These are phyloP conservation scores for Plasmodium inui DNA, from an alignment of 169 alveolate genomes.

Conservation along the genomic window DNA sequence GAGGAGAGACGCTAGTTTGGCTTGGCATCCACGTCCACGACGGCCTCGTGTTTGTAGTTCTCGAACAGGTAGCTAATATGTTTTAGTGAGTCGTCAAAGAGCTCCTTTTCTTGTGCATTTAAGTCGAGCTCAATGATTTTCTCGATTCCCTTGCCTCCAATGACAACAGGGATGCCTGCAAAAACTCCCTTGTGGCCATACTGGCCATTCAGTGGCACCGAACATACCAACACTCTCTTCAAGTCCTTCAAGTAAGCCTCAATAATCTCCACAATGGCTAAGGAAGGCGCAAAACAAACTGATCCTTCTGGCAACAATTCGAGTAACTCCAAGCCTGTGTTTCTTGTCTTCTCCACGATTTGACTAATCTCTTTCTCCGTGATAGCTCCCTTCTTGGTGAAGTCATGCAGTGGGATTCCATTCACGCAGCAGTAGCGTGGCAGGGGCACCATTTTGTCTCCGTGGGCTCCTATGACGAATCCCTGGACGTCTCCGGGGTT, in stretches of 20 bases:
- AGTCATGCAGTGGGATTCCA: conserved; percentile 84
- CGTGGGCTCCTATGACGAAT: conserved; percentile 87
- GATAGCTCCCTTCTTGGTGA: conserved; percentile 80
- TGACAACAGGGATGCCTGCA: conserved; percentile 85
- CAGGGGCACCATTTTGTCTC: conserved; percentile 84
- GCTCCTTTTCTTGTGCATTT: conserved; percentile 77
- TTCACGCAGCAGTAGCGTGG: conserved; percentile 82
- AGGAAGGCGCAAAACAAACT: conserved; percentile 86
- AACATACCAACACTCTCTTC: conserved; percentile 84
- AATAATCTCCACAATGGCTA: conserved; percentile 83
- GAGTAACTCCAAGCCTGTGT: conserved; percentile 81
- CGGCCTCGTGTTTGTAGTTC: conserved; percentile 71
- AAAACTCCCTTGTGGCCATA: conserved; percentile 84
- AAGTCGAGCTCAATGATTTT: conserved; percentile 80
- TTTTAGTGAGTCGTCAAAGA: conserved; percentile 78
- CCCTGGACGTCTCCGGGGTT: conserved; percentile 85
- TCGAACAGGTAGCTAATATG: conserved; percentile 69
- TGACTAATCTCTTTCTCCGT: conserved; percentile 79
- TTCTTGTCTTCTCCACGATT: conserved; percentile 82
- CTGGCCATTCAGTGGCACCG: conserved; percentile 81
- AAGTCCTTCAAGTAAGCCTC: conserved; percentile 84
- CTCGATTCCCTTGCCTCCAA: conserved; percentile 85
- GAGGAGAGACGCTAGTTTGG: conserved; percentile 9
- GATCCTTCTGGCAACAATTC: conserved; percentile 82
- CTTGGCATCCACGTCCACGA: conserved; percentile 41